phyloP scores from a whole-genome alignment of 805 yeast species.

The Barnettozyma wickerhamii region DNA sequence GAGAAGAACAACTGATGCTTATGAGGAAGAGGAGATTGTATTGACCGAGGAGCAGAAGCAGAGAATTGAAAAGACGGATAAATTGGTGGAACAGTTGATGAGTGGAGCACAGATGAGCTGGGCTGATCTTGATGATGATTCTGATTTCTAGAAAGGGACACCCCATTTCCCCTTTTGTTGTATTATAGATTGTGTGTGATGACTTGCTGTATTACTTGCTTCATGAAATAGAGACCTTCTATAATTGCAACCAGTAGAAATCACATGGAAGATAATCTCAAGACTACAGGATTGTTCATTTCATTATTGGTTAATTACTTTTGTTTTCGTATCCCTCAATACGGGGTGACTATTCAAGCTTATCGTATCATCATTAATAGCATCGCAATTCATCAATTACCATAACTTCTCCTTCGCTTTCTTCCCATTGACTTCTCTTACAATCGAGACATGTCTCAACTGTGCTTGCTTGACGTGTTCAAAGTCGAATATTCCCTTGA shows the following conservation, averaged over 20 bases:
- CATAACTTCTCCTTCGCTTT: slow-evolving; percentile 18
- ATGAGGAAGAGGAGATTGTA: slow-evolving; percentile 2
- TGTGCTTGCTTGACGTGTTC: slow-evolving; percentile 25
- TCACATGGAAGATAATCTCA: too few relatives aligned
- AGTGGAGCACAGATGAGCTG: slow-evolving; percentile 19
- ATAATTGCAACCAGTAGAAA: too few relatives aligned
- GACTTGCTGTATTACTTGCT: too few relatives aligned
- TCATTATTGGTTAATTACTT: too few relatives aligned
- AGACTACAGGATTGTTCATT: too few relatives aligned
- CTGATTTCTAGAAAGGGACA: slow-evolving; percentile 10
- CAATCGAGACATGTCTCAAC: slow-evolving; percentile 17
- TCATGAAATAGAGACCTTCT: too few relatives aligned
- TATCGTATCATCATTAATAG: too few relatives aligned
- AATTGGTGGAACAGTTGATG: slow-evolving; percentile 14
- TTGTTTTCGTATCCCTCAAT: not conserved
- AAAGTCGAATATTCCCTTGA: slow-evolving; percentile 23
- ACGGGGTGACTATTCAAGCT: not conserved
- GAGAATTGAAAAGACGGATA: slow-evolving; percentile 5
- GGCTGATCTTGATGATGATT: slow-evolving; percentile 22
- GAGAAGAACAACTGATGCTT: too few relatives aligned
- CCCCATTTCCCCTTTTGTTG: too few relatives aligned
- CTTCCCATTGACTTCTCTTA: slow-evolving; percentile 15
- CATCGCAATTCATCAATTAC: too few relatives aligned
- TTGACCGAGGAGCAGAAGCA: slow-evolving; percentile 9
- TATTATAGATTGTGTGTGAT: too few relatives aligned